These are phyloP conservation scores for Gloeopeniophorella convolvens DNA, from an alignment of 768 basidiomycete species.

Conservation along the genomic window DNA sequence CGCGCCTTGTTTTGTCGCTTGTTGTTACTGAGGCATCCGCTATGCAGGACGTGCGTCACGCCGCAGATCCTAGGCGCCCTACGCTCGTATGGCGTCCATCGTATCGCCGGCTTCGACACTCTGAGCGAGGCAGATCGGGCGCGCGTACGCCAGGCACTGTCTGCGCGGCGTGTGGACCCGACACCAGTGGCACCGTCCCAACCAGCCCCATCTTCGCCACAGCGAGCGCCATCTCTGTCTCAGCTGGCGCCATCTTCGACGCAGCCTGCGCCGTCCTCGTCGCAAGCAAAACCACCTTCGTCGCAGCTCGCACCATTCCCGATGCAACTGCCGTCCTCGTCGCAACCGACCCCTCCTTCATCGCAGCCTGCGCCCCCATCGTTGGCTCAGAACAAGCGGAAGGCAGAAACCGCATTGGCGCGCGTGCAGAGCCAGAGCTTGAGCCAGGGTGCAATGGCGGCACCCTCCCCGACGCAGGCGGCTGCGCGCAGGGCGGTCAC, in stretches of 20 bases:
- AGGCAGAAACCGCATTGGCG: slow-evolving; percentile 26
- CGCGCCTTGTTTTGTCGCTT: neutral
- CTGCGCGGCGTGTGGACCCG: slow-evolving; percentile 46
- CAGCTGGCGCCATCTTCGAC: neutral
- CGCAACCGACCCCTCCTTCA: neutral
- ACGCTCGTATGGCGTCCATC: slow-evolving; percentile 1
- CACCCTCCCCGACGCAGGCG: slow-evolving; percentile 21
- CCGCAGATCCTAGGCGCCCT: slow-evolving; percentile 9
- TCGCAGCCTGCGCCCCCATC: slow-evolving; percentile 5
- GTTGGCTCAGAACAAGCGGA: slow-evolving; percentile 36
- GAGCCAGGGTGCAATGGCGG: too few species aligned
- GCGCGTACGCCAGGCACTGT: slow-evolving; percentile 56
- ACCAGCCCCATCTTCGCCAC: neutral
- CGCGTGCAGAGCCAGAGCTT: slow-evolving; percentile 8
- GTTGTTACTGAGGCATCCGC: slow-evolving; percentile 4
- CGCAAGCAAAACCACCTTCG: neutral
- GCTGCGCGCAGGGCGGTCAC: slow-evolving; percentile 4
- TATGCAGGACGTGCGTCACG: slow-evolving; percentile 18
- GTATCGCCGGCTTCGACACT: neutral
- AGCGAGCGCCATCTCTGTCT: neutral
- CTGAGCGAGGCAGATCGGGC: slow-evolving; percentile 48
- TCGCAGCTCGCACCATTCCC: slow-evolving; percentile 8
- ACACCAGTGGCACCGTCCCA: slow-evolving; percentile 27
- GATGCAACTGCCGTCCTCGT: slow-evolving; percentile 11
- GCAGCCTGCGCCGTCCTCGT: slow-evolving; percentile 10